Evolutionary conservation across 768 basidiomycete species (phyloP).

Genomic region (Auricularia sp.): DNA sequence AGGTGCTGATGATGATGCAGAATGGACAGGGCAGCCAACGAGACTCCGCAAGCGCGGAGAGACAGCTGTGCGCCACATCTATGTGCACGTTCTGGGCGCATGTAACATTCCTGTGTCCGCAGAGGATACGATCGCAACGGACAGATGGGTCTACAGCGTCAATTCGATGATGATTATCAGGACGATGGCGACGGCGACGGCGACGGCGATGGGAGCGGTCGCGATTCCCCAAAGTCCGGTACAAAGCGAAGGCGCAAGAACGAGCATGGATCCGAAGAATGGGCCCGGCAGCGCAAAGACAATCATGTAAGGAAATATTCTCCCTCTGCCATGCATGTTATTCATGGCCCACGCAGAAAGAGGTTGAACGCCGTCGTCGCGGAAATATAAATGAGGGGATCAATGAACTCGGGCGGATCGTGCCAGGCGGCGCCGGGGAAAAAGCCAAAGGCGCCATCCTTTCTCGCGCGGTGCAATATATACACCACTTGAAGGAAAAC

Average conservation of each 20-base stretch:
- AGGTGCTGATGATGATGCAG: background rate
- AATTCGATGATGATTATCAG: background rate
- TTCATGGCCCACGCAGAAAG: constrained; percentile 60
- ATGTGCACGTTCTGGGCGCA: background rate
- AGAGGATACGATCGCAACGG: background rate
- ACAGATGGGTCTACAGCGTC: background rate
- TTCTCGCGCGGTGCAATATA: constrained; percentile 79
- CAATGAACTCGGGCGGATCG: constrained; percentile 78
- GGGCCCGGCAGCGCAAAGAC: constrained; percentile 71
- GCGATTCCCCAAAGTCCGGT: constrained; percentile 15
- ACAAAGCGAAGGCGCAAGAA: constrained; percentile 16
- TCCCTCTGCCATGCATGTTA: background rate
- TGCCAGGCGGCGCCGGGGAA: constrained; percentile 80
- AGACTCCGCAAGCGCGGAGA: background rate
- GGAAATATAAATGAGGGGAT: constrained; percentile 97
- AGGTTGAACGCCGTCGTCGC: constrained; percentile 88
- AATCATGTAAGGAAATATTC: constrained; percentile 49
- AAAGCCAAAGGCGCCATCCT: constrained; percentile 88
- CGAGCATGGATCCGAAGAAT: constrained; percentile 66
- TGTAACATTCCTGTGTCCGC: background rate
- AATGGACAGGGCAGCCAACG: background rate
- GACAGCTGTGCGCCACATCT: background rate
- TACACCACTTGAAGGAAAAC: constrained; percentile 83
- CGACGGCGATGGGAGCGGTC: constrained; percentile 17
- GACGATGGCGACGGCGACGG: constrained; percentile 14